A percentile compares a stretch with the other conserved stretches of the same genome.
These are phyloP conservation scores for Ceratocystis cacaofunesta DNA, from an alignment of 2,329 filamentous ascomycete genomes.

Conservation along the genomic window DNA sequence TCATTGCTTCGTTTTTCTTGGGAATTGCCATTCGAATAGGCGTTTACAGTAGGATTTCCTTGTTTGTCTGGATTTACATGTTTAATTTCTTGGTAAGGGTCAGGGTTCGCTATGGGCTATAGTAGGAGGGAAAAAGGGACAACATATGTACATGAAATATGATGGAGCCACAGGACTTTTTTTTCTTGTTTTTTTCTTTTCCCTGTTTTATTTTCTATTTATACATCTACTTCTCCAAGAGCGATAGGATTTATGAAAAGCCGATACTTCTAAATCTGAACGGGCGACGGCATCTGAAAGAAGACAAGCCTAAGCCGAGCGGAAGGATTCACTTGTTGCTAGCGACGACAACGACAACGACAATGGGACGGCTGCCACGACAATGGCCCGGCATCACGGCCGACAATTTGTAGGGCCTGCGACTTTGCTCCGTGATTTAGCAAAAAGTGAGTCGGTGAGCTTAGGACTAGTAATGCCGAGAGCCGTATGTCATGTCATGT, in stretches of 20 bases:
- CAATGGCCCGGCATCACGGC: not conserved
- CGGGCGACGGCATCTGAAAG: not conserved
- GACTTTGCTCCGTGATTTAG: not conserved
- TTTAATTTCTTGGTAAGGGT: not conserved
- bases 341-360: not conserved
- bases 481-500: too few species aligned
- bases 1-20: not conserved
- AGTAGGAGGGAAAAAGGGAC: not conserved
- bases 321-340: not conserved
- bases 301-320: not conserved
- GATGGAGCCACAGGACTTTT: conserved; percentile 6
- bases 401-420: not conserved
- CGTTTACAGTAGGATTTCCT: conserved; percentile 1
- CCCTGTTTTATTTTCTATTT: not conserved
- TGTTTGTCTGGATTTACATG: not conserved
- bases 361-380: not conserved
- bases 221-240: not conserved
- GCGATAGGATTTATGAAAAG: too few species aligned
- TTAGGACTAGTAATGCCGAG: not conserved
- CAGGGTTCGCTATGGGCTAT: not conserved
- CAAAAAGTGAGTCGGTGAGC: not conserved
- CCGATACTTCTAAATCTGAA: not conserved
- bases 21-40: not conserved
- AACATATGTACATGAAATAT: not conserved
- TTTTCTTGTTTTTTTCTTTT: not conserved